A percentile compares a stretch with the other conserved stretches of the same genome.
These are phyloP conservation scores for Candida maltosa DNA, from an alignment of 805 yeast genomes.

Conservation along the genomic window DNA sequence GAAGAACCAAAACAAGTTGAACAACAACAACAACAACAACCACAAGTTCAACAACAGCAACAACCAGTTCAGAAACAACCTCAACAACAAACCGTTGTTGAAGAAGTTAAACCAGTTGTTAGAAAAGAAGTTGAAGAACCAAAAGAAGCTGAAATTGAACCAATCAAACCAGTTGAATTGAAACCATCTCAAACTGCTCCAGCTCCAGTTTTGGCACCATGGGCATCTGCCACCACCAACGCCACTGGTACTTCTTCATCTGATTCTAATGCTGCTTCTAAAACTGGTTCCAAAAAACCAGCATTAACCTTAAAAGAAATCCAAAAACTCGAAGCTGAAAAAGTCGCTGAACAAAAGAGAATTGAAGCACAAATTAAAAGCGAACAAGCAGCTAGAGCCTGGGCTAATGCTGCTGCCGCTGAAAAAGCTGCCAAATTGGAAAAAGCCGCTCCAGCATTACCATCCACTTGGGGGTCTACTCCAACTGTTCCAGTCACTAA, in stretches of 20 bases:
- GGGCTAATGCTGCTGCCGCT: slow-evolving; percentile 15
- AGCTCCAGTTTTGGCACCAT: slow-evolving; percentile 44
- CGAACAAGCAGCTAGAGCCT: slow-evolving; percentile 24
- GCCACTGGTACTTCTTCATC: no score
- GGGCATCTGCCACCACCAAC: no score
- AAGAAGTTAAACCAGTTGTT: slow-evolving; percentile 1
- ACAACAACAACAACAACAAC: slow-evolving; percentile 3
- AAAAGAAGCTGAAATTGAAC: slow-evolving; percentile 1
- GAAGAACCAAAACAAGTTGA: slow-evolving; percentile 11
- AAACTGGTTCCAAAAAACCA: slow-evolving; percentile 24
- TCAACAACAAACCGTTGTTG: no score
- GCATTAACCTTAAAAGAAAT: slow-evolving; percentile 49
- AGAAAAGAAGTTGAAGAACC: not conserved
- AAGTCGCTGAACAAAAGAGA: slow-evolving; percentile 34
- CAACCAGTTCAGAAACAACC: no score
- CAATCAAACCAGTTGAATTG: slow-evolving; percentile 5
- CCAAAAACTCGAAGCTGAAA: slow-evolving; percentile 48
- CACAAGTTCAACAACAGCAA: slow-evolving; percentile 3
- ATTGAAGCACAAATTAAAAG: slow-evolving; percentile 28
- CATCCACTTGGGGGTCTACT: slow-evolving; percentile 43
- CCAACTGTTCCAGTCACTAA: slow-evolving; percentile 22
- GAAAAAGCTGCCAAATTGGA: slow-evolving; percentile 10
- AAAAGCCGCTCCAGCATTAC: slow-evolving; percentile 23
- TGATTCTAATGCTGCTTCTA: no score
- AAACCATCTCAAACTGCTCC: slow-evolving; percentile 9